Conservation (phyloP, 2,329 filamentous ascomycete genomes). For the Ceratocystis harringtonii region DNA sequence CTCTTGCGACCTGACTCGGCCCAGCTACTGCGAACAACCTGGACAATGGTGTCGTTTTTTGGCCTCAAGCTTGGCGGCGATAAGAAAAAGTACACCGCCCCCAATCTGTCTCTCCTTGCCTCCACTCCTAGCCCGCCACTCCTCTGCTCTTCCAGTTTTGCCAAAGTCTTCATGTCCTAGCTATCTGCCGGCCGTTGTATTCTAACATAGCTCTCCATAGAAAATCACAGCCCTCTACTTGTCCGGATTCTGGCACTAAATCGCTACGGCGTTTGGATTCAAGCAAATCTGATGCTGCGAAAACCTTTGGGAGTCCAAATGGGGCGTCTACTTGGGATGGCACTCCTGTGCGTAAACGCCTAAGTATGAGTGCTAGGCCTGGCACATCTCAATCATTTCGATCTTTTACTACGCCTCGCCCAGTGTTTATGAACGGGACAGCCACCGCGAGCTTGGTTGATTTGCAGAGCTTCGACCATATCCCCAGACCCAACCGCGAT, state of each 20-base stretch:
- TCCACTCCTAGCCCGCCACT: no score
- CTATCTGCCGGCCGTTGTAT: not conserved
- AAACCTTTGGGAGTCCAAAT: not conserved
- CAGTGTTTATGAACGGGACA: conserved; percentile 16
- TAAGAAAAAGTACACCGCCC: conserved; percentile 39
- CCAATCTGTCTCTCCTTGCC: not conserved
- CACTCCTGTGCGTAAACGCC: conserved; percentile 6
- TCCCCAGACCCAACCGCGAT: conserved; percentile 10
- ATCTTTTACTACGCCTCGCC: conserved; percentile 13
- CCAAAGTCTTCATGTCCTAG: not conserved
- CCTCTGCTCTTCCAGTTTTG: conserved; percentile 10
- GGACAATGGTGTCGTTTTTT: conserved; percentile 40
- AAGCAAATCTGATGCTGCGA: not conserved
- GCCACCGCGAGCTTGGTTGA: conserved; percentile 15
- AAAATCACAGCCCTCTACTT: conserved; percentile 6
- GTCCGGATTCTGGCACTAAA: conserved; percentile 6
- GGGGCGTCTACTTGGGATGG: conserved; percentile 9
- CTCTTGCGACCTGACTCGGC: not conserved
- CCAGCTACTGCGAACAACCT: conserved; percentile 7
- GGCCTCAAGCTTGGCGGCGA: conserved; percentile 41
- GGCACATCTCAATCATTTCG: conserved; percentile 17
- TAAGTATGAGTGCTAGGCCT: conserved; percentile 15
- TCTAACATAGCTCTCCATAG: not conserved
- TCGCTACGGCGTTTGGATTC: not conserved
- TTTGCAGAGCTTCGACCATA: conserved; percentile 11